Percentiles rank a stretch among this genome's conserved stretches.
phyloP scores from a whole-genome alignment of 805 yeast species.

The Candida fluviatilis region DNA sequence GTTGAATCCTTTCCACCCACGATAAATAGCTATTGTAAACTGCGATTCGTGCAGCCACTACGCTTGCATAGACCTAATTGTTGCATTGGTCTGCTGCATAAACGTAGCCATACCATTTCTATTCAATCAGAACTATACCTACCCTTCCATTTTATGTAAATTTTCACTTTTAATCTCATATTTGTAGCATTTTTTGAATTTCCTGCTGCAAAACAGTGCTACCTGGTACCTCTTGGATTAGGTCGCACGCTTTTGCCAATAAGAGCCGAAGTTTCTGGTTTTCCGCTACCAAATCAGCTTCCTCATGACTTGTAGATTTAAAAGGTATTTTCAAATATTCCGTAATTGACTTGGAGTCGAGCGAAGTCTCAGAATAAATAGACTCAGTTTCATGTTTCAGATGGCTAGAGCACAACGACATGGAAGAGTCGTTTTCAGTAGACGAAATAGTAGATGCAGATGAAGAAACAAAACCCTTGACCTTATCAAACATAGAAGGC shows the following conservation, averaged over 20 bases:
- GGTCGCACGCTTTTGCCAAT: constrained; percentile 21
- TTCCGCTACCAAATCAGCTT: constrained; percentile 14
- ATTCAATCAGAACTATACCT: too few species aligned
- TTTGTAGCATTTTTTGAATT: neutral
- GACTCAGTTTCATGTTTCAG: constrained; percentile 19
- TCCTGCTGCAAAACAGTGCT: neutral
- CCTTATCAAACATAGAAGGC: constrained; percentile 4
- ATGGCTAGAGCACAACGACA: constrained; percentile 3
- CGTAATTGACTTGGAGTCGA: constrained; percentile 12
- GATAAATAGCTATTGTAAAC: too few species aligned
- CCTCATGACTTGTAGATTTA: neutral
- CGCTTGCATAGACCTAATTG: too few species aligned
- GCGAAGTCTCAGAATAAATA: constrained; percentile 22
- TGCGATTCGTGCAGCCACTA: too few species aligned
- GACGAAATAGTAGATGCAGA: neutral
- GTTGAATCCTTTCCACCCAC: too few species aligned
- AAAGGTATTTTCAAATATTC: constrained; percentile 17
- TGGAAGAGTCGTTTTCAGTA: neutral
- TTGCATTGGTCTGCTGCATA: too few species aligned
- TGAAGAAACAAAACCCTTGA: constrained; percentile 1
- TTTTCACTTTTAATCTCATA: too few species aligned
- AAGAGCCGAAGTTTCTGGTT: constrained; percentile 23
- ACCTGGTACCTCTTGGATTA: constrained; percentile 15
- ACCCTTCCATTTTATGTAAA: too few species aligned
- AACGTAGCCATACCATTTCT: too few species aligned